phyloP scores from a whole-genome alignment of 2,329 filamentous ascomycete species.

The Lachnellula arida region DNA sequence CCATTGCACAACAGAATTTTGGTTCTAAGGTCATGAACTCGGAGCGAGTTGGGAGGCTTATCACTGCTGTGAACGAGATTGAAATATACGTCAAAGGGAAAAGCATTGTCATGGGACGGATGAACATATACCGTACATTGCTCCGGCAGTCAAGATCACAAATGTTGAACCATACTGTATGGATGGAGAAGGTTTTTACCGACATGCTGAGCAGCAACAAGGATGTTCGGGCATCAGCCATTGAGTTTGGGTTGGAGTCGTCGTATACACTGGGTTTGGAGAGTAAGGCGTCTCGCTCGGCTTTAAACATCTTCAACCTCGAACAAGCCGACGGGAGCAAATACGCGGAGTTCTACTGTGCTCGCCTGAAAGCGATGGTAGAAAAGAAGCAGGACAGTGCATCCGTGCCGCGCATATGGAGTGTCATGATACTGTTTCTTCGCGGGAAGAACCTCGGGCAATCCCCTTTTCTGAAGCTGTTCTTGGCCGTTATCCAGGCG shows the following conservation, averaged over 20 bases:
- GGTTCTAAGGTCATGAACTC: conserved; percentile 66
- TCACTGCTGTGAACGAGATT: conserved; percentile 67
- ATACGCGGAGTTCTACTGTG: conserved; percentile 66
- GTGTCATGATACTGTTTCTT: conserved; percentile 72
- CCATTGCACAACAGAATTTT: conserved; percentile 78
- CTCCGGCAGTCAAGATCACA: conserved; percentile 63
- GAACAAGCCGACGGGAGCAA: conserved; percentile 35
- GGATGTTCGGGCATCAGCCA: conserved; percentile 70
- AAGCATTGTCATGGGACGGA: conserved; percentile 70
- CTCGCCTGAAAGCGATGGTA: conserved; percentile 64
- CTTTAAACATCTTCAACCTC: conserved; percentile 58
- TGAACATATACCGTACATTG: conserved; percentile 74
- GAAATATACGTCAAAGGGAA: conserved; percentile 73
- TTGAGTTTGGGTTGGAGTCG: conserved; percentile 68
- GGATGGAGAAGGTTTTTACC: conserved; percentile 77
- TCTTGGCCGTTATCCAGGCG: conserved; percentile 73
- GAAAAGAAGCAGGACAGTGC: conserved; percentile 56
- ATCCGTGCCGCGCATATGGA: conserved; percentile 85
- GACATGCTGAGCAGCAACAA: conserved; percentile 75
- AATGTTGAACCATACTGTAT: conserved; percentile 70
- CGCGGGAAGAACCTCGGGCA: conserved; percentile 54
- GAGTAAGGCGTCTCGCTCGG: conserved; percentile 59
- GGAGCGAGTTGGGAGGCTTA: conserved; percentile 64
- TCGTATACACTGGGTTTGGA: conserved; percentile 67
- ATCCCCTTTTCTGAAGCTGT: conserved; percentile 71